phyloP scores from a whole-genome alignment of 1,284 basidiomycete genomes.

The Tranzscheliella williamsii region DNA sequence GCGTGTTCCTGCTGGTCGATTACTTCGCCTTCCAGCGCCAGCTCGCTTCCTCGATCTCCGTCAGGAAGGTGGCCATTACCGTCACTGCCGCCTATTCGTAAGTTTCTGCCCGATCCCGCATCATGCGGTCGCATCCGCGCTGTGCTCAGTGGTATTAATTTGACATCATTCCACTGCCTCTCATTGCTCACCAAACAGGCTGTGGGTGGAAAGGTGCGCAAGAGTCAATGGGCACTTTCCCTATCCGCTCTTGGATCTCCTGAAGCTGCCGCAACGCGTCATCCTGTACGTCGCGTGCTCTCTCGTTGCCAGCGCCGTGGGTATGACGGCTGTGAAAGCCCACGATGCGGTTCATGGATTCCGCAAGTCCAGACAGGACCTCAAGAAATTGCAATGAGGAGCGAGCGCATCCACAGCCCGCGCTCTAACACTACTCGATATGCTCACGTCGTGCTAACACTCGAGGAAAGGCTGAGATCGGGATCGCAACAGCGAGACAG shows the following conservation, averaged over 20 bases:
- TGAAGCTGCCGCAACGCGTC: conserved; percentile 8
- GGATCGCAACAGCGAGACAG: no score
- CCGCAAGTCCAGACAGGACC: no score
- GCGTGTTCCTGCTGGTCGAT: conserved; percentile 39
- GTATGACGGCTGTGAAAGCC: conserved; percentile 2
- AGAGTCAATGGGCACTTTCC: conserved; percentile 36
- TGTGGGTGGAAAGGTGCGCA: conserved; percentile 43
- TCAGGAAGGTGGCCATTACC: conserved; percentile 1
- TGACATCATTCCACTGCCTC: no score
- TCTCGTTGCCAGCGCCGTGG: conserved; percentile 1
- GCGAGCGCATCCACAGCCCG: no score
- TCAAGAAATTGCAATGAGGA: no score
- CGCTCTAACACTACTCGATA: no score
- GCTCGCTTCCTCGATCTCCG: conserved; percentile 10
- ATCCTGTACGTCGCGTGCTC: conserved; percentile 20
- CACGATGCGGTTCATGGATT: conserved; percentile 12
- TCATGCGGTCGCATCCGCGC: no score
- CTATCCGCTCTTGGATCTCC: conserved; percentile 41
- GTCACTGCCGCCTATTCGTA: conserved; percentile 8
- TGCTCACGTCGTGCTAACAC: no score
- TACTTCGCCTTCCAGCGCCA: conserved; percentile 22
- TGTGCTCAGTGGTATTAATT: no score
- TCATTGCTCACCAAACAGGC: conserved; percentile 1
- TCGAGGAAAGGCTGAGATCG: no score
- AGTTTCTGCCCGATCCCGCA: no score